Conservation (phyloP, 345 rosid species). For the Salix caprea region DNA sequence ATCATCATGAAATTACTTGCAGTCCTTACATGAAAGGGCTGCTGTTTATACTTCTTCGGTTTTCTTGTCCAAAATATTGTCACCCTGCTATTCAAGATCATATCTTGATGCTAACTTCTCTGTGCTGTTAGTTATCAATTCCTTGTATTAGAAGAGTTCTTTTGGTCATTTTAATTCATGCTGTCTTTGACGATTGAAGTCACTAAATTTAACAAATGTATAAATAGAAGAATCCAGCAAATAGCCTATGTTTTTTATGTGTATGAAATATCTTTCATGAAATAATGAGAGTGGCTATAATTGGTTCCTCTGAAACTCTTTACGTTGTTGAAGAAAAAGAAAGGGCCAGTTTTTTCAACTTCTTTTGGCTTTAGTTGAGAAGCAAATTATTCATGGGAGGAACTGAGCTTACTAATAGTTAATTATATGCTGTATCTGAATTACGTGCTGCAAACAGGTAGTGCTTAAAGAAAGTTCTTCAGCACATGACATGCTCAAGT, state of each 20-base stretch:
- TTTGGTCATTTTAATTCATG: neutral
- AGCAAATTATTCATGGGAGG: neutral
- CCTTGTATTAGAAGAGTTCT: neutral
- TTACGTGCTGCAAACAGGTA: slow-evolving; percentile 47
- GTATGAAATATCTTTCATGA: neutral
- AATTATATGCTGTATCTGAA: neutral
- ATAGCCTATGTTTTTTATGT: neutral
- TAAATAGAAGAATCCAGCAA: neutral
- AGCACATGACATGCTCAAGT: slow-evolving; percentile 90
- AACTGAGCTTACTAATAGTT: neutral
- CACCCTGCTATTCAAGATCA: neutral
- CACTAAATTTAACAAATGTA: neutral
- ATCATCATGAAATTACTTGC: neutral
- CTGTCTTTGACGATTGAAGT: neutral
- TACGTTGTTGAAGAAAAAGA: neutral
- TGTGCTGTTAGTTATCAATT: neutral
- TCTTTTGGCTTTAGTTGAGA: neutral
- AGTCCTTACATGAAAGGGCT: neutral
- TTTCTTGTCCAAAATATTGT: neutral
- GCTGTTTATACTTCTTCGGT: no score
- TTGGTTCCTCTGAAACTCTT: neutral
- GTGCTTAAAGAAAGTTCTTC: slow-evolving; percentile 73
- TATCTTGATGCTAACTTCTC: neutral
- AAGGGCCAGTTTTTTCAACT: neutral
- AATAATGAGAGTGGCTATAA: neutral